phyloP scores from a whole-genome alignment of 495 filamentous ascomycete species.

The Talaromyces trachyspermus region DNA sequence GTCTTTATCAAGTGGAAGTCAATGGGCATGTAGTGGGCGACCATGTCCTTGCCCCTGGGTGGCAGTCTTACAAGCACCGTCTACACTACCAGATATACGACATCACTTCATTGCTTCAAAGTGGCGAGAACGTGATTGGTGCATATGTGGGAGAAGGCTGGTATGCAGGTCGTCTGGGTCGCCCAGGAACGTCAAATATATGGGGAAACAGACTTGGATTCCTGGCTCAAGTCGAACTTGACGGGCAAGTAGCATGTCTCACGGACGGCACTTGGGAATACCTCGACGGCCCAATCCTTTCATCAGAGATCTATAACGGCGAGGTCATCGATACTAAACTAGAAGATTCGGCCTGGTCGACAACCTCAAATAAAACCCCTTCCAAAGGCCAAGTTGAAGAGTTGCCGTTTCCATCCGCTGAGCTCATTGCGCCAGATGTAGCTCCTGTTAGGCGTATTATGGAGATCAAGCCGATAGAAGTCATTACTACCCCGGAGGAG shows the following conservation, averaged over 20 bases:
- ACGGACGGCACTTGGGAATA: conserved; percentile 39
- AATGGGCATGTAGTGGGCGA: too few relatives aligned
- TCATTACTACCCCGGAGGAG: conserved; percentile 40
- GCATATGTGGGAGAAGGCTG: conserved; percentile 49
- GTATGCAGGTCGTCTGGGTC: conserved; percentile 44
- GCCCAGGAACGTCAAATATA: conserved; percentile 19
- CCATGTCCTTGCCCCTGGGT: too few relatives aligned
- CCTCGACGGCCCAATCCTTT: conserved; percentile 29
- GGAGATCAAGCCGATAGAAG: conserved; percentile 27
- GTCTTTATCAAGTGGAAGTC: too few relatives aligned
- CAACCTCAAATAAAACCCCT: conserved; percentile 9
- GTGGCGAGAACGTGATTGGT: conserved; percentile 36
- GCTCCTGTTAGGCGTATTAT: conserved; percentile 35
- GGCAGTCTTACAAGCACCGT: conserved; percentile 42
- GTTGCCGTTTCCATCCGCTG: conserved; percentile 17
- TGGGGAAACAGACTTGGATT: conserved; percentile 41
- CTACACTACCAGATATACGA: conserved; percentile 46
- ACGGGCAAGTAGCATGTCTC: conserved; percentile 17
- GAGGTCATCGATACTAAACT: conserved; percentile 39
- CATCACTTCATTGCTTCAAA: conserved; percentile 27
- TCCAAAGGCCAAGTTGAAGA: too few relatives aligned
- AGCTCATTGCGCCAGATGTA: conserved; percentile 32
- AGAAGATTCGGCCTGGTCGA: conserved; percentile 19
- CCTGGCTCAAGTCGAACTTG: conserved; percentile 38
- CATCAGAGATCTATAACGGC: conserved; percentile 47